Conservation (phyloP, 1,139 yeast species). For the Saccharomycopsis phalli region DNA sequence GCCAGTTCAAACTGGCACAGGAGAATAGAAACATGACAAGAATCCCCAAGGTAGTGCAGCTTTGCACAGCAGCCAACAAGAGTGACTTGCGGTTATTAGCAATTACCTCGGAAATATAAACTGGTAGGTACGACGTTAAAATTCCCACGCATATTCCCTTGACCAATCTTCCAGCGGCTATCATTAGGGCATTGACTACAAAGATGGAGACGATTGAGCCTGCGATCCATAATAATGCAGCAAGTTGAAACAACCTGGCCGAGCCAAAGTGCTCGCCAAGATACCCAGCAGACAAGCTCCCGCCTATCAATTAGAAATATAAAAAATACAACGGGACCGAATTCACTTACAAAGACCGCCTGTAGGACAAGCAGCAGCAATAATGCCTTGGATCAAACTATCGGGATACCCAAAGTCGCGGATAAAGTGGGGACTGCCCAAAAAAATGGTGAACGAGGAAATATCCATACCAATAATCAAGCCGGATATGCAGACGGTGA, state of each 20-base stretch:
- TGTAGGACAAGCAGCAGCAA: constrained; percentile 35
- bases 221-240: constrained; percentile 27
- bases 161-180: constrained; percentile 50
- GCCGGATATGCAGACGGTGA: constrained; percentile 37
- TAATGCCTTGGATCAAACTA: constrained; percentile 31
- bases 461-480: constrained; percentile 62
- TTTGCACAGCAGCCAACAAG: constrained; percentile 59
- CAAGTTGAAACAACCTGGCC: constrained; percentile 24
- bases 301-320: constrained; percentile 21
- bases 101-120: constrained; percentile 65
- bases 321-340: background rate
- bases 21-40: constrained; percentile 31
- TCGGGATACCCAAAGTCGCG: constrained; percentile 38
- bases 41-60: constrained; percentile 63
- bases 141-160: constrained; percentile 66
- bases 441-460: constrained; percentile 56
- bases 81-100: constrained; percentile 60
- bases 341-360: constrained; percentile 32
- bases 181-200: constrained; percentile 25
- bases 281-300: constrained; percentile 28
- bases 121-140: constrained; percentile 64
- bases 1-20: constrained; percentile 46
- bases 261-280: constrained; percentile 27
- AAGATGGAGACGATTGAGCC: constrained; percentile 29
- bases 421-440: constrained; percentile 38